Percentiles rank a stretch among this genome's conserved stretches.
These are phyloP conservation scores for Epichloe gansuensis DNA, from an alignment of 2,329 filamentous ascomycete species.

Conservation along the genomic window DNA sequence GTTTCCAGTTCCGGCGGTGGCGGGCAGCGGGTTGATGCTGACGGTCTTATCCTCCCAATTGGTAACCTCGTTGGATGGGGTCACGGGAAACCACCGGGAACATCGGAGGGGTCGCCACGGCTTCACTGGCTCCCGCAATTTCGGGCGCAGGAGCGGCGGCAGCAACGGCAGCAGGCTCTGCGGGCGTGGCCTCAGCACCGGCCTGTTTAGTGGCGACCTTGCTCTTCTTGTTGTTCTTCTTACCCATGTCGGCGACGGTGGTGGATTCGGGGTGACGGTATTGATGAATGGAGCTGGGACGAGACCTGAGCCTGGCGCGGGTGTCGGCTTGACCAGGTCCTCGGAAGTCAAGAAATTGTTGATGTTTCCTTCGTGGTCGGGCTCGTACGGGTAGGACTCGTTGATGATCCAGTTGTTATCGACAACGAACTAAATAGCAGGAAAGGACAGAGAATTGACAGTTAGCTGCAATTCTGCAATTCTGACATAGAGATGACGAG, in stretches of 20 bases:
- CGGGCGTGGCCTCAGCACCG: conserved; percentile 6
- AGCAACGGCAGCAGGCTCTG: neutral
- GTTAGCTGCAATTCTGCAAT: conserved; percentile 9
- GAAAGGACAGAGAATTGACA: conserved; percentile 5
- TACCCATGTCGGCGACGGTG: conserved; percentile 49
- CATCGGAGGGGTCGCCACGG: conserved; percentile 21
- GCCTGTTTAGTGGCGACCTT: conserved; percentile 11
- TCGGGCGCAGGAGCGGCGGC: conserved; percentile 3
- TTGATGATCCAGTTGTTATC: conserved; percentile 86
- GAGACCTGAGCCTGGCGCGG: neutral
- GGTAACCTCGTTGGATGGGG: conserved; percentile 45
- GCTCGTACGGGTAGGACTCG: conserved; percentile 66
- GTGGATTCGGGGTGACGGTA: conserved; percentile 56
- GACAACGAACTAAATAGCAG: conserved; percentile 69
- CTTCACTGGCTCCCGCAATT: conserved; percentile 8
- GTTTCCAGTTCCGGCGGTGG: conserved; percentile 56
- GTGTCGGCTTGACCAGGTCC: conserved; percentile 41
- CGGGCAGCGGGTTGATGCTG: conserved; percentile 49
- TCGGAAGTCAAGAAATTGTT: conserved; percentile 84
- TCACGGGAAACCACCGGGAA: conserved; percentile 45
- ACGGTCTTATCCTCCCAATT: conserved; percentile 40
- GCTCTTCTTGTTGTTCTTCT: conserved; percentile 41
- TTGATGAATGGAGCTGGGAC: conserved; percentile 45
- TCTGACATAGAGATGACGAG: neutral
- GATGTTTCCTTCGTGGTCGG: conserved; percentile 70